Conservation (phyloP, 495 filamentous ascomycete genomes). For the Cercophora newfieldiana region DNA sequence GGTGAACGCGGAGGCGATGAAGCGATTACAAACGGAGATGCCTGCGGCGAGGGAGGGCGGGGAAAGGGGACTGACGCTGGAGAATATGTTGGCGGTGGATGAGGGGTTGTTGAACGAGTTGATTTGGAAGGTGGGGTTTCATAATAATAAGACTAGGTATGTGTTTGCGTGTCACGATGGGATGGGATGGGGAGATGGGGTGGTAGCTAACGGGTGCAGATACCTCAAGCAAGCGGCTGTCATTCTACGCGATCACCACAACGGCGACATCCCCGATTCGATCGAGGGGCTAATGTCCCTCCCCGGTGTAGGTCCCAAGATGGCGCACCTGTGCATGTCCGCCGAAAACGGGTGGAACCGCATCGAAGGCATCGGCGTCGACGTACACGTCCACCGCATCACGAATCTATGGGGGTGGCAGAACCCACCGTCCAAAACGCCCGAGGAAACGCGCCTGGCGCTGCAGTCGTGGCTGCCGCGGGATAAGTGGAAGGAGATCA, state of each 20-base stretch:
- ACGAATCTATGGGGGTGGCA: slow-evolving; percentile 97
- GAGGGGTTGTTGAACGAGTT: slow-evolving; percentile 71
- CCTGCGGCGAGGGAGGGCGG: slow-evolving; percentile 45
- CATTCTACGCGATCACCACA: slow-evolving; percentile 68
- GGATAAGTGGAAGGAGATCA: slow-evolving; percentile 93
- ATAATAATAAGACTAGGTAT: slow-evolving; percentile 87
- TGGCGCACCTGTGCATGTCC: slow-evolving; percentile 90
- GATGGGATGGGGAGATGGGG: neutral
- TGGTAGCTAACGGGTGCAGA: slow-evolving; percentile 9
- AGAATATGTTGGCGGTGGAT: slow-evolving; percentile 74
- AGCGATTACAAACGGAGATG: slow-evolving; percentile 71
- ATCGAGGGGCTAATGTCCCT: slow-evolving; percentile 75
- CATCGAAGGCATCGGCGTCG: slow-evolving; percentile 64
- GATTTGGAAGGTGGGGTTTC: slow-evolving; percentile 86
- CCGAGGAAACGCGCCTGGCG: slow-evolving; percentile 79
- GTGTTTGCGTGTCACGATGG: neutral
- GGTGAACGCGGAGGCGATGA: slow-evolving; percentile 83
- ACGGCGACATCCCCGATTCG: slow-evolving; percentile 80
- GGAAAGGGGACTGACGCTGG: slow-evolving; percentile 62
- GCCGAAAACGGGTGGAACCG: slow-evolving; percentile 55
- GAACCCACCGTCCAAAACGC: slow-evolving; percentile 58
- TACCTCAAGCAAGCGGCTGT: slow-evolving; percentile 79
- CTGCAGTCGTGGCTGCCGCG: slow-evolving; percentile 82
- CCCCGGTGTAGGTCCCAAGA: slow-evolving; percentile 94
- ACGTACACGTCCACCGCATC: slow-evolving; percentile 79